Evolutionary conservation across 2,329 filamentous ascomycete species (phyloP).

Genomic region (Elsinoe arachidis): DNA sequence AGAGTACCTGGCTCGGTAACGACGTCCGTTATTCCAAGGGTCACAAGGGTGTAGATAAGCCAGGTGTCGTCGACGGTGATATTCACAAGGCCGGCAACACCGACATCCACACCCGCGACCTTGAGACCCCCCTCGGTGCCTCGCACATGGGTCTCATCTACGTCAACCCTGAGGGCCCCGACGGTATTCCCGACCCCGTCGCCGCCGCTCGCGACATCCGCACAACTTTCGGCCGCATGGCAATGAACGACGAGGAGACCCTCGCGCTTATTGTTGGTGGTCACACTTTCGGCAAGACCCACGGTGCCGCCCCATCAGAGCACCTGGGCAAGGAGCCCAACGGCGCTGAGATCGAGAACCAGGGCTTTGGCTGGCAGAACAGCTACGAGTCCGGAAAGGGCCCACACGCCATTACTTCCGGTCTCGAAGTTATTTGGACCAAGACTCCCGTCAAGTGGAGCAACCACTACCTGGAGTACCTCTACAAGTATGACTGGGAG

Average conservation of each 20-base stretch:
- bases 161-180: constrained; percentile 71
- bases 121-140: constrained; percentile 60
- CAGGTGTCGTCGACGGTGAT: constrained; percentile 37
- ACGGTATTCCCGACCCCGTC: constrained; percentile 60
- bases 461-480: constrained; percentile 64
- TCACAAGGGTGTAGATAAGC: constrained; percentile 36
- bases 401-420: constrained; percentile 64
- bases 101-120: constrained; percentile 48
- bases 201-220: constrained; percentile 65
- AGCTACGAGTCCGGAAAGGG: constrained; percentile 57
- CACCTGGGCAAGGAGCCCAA: constrained; percentile 62
- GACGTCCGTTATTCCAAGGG: constrained; percentile 57
- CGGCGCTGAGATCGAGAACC: constrained; percentile 53
- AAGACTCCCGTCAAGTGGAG: constrained; percentile 68
- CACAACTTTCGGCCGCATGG: constrained; percentile 68
- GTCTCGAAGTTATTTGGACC: constrained; percentile 73
- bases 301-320: constrained; percentile 58
- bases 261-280: constrained; percentile 71
- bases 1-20: constrained; percentile 67
- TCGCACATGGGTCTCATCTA: constrained; percentile 73
- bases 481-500: constrained; percentile 74
- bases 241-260: constrained; percentile 76
- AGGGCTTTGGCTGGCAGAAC: constrained; percentile 68
- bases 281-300: constrained; percentile 73
- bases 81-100: constrained; percentile 37